A percentile compares a stretch with the other conserved stretches of the same genome.
phyloP scores from a whole-genome alignment of 495 filamentous ascomycete genomes.

The Cercophora scortea region DNA sequence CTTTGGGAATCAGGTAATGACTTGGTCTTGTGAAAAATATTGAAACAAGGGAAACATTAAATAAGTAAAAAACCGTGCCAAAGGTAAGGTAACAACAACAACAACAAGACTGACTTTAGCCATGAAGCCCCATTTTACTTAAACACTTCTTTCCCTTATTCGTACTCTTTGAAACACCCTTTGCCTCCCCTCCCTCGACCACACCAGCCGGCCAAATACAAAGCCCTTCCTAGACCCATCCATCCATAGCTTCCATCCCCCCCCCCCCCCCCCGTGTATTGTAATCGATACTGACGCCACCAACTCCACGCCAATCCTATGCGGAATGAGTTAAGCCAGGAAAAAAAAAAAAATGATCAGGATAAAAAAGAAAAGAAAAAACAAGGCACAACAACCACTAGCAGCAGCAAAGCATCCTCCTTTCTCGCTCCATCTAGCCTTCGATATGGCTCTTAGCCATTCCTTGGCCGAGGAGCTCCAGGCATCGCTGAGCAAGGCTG shows the following conservation, averaged over 20 bases:
- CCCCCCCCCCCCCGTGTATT: constrained; percentile 19
- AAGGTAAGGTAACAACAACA: too few relatives aligned
- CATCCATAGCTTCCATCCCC: too few relatives aligned
- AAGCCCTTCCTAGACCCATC: constrained; percentile 1
- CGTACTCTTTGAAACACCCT: background rate
- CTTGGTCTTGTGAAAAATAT: too few relatives aligned
- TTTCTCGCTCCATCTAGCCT: constrained; percentile 29
- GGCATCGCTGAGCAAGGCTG: constrained; percentile 77
- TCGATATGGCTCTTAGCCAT: constrained; percentile 48
- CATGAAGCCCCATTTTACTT: too few relatives aligned
- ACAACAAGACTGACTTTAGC: too few relatives aligned
- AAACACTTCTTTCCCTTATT: background rate
- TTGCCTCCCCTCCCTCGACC: too few relatives aligned
- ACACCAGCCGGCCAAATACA: constrained; percentile 10
- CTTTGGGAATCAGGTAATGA: too few relatives aligned
- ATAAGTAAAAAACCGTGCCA: too few relatives aligned
- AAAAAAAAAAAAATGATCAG: constrained; percentile 7
- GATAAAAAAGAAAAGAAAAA: background rate
- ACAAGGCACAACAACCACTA: too few relatives aligned
- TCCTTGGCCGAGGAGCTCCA: constrained; percentile 71
- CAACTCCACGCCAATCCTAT: constrained; percentile 31
- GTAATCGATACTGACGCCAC: constrained; percentile 33
- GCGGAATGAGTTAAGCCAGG: constrained; percentile 23
- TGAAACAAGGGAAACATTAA: too few relatives aligned
- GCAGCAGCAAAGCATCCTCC: background rate